Evolutionary conservation across 768 basidiomycete species (phyloP).

Genomic region (Macrocybe gigantea): DNA sequence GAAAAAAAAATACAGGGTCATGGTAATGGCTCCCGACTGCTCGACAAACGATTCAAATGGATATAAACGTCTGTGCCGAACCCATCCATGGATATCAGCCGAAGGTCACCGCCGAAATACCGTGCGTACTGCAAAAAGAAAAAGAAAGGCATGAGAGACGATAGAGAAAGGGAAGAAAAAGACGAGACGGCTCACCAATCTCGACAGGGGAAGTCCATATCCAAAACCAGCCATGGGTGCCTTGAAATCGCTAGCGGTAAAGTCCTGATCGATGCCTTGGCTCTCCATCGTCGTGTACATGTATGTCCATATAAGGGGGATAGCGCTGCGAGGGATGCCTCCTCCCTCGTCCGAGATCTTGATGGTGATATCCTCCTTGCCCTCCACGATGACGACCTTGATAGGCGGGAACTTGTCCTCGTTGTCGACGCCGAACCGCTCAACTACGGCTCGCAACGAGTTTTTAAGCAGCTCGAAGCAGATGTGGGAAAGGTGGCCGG

Average conservation of each 20-base stretch:
- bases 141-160: neutral
- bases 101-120: conserved; percentile 91
- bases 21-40: conserved; percentile 73
- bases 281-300: conserved; percentile 90
- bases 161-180: neutral
- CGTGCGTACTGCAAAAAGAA: conserved; percentile 67
- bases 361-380: conserved; percentile 98
- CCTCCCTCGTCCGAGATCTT: conserved; percentile 98
- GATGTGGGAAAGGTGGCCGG: conserved; percentile 95
- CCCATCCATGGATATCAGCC: conserved; percentile 98
- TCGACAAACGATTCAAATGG: conserved; percentile 81
- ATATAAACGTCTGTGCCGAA: conserved; percentile 94
- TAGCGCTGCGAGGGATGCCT: conserved; percentile 82
- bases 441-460: conserved; percentile 94
- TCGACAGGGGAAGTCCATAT: conserved; percentile 87
- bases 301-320: conserved; percentile 97
- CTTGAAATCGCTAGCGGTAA: conserved; percentile 85
- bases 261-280: conserved; percentile 69
- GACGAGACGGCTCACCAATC: conserved; percentile 56
- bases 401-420: conserved; percentile 84
- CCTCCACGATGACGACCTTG: conserved; percentile 92
- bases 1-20: conserved; percentile 16
- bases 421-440: conserved; percentile 78
- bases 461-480: conserved; percentile 97
- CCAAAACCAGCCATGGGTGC: conserved; percentile 98